Evolutionary conservation across 1,139 yeast species (phyloP).

Genomic region (Blastobotrys capitulatus): DNA sequence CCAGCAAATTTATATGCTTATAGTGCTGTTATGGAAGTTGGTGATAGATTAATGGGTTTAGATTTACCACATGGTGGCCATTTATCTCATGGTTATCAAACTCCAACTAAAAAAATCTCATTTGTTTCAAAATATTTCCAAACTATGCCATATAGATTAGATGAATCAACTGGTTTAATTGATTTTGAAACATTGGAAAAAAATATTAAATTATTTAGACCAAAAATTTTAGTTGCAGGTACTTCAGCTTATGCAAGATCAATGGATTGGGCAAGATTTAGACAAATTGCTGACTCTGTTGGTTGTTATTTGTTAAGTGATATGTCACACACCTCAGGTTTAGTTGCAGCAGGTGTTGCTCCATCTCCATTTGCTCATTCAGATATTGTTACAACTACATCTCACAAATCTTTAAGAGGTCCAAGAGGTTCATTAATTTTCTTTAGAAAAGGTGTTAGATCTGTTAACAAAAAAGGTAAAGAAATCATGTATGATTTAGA

Average conservation of each 20-base stretch:
- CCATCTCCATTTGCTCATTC: slow-evolving; percentile 96
- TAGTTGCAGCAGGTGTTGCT: slow-evolving; percentile 92
- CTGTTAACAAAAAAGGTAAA: slow-evolving; percentile 86
- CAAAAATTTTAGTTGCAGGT: slow-evolving; percentile 95
- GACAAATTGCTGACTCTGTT: slow-evolving; percentile 91
- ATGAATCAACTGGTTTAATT: slow-evolving; percentile 85
- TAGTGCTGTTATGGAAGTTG: slow-evolving; percentile 91
- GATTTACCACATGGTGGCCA: slow-evolving; percentile 99
- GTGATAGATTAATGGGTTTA: slow-evolving; percentile 94
- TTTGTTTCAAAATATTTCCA: slow-evolving; percentile 95
- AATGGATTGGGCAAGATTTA: slow-evolving; percentile 93
- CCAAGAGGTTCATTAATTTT: slow-evolving; percentile 99
- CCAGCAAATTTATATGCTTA: slow-evolving; percentile 97
- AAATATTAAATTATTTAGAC: slow-evolving; percentile 86
- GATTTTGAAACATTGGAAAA: slow-evolving; percentile 93
- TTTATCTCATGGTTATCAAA: slow-evolving; percentile 96
- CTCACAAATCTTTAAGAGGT: slow-evolving; percentile 97
- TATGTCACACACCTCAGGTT: slow-evolving; percentile 98
- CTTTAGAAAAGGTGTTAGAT: slow-evolving; percentile 94
- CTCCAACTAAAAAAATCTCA: slow-evolving; percentile 90
- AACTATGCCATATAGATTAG: slow-evolving; percentile 96
- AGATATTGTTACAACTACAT: slow-evolving; percentile 96
- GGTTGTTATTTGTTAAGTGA: slow-evolving; percentile 96
- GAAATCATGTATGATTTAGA: slow-evolving; percentile 87
- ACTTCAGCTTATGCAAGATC: slow-evolving; percentile 95